Evolutionary conservation across 306 rosid species (phyloP).

Genomic region (Ochetophila trinervis): DNA sequence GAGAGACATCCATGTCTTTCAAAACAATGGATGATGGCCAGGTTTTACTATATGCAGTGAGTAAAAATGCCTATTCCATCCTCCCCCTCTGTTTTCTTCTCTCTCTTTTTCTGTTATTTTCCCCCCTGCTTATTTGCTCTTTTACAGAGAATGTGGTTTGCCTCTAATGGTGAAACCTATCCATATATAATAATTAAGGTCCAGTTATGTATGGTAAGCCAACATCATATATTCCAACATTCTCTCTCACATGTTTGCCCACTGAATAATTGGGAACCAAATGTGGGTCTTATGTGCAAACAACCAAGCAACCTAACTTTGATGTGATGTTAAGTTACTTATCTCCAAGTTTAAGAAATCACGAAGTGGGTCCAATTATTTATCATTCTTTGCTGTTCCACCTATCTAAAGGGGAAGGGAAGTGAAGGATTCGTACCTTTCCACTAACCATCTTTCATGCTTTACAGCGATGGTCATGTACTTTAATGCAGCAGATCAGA

Average conservation of each 20-base stretch:
- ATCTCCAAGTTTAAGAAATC: too few relatives aligned
- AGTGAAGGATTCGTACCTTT: too few relatives aligned
- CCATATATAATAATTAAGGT: not conserved
- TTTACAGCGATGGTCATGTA: not conserved
- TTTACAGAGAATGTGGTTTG: not conserved
- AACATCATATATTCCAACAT: not conserved
- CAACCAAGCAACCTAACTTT: too few relatives aligned
- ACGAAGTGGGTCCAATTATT: too few relatives aligned
- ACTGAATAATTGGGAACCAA: too few relatives aligned
- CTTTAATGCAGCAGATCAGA: not conserved
- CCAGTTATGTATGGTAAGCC: too few relatives aligned
- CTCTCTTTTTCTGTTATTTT: not conserved
- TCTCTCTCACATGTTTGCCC: not conserved
- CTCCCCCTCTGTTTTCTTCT: not conserved
- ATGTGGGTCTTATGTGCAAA: too few relatives aligned
- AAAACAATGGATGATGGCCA: conserved; percentile 97
- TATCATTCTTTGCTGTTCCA: too few relatives aligned
- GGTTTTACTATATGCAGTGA: conserved; percentile 85
- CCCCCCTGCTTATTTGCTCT: too few relatives aligned
- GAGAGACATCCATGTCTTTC: conserved; percentile 98
- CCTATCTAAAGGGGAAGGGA: too few relatives aligned
- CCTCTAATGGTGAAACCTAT: conserved; percentile 5
- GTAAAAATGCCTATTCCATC: conserved; percentile 10
- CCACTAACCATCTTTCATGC: too few relatives aligned
- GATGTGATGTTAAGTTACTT: too few relatives aligned